phyloP scores from a whole-genome alignment of 108 stramenopile species.

The Cyclostephanos tholiformis region DNA sequence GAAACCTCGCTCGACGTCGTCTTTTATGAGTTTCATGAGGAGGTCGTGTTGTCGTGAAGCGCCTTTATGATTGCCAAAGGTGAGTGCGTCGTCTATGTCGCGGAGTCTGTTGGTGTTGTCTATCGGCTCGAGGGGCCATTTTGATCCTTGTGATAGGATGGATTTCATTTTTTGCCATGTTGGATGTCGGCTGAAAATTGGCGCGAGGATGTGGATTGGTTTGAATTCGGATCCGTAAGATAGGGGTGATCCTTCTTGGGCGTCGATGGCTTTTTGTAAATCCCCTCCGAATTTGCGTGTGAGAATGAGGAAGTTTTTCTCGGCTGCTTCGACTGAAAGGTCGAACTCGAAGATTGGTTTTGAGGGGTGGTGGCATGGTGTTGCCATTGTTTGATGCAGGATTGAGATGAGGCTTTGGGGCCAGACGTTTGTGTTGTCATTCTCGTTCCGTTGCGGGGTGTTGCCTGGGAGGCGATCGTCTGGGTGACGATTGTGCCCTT shows the following conservation, averaged over 20 bases:
- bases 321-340: neutral
- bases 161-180: constrained; percentile 11
- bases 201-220: neutral
- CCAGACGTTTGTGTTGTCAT: neutral
- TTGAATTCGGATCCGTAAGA: constrained; percentile 32
- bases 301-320: neutral
- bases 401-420: neutral
- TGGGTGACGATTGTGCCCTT: no score
- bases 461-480: no score
- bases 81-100: constrained; percentile 13
- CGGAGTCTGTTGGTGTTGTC: neutral
- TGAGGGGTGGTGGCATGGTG: neutral
- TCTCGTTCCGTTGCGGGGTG: no score
- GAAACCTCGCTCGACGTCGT: constrained; percentile 15
- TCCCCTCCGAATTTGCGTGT: no score
- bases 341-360: neutral
- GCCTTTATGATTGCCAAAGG: constrained; percentile 34
- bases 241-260: constrained; percentile 2
- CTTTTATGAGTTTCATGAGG: constrained; percentile 3
- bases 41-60: constrained; percentile 7
- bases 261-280: constrained; percentile 3
- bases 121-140: constrained; percentile 6
- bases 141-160: constrained; percentile 7
- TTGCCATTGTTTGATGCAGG: neutral
- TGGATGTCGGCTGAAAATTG: constrained; percentile 18